Evolutionary conservation across 768 basidiomycete genomes (phyloP).

Genomic region (Trichaptum fuscoviolaceum): DNA sequence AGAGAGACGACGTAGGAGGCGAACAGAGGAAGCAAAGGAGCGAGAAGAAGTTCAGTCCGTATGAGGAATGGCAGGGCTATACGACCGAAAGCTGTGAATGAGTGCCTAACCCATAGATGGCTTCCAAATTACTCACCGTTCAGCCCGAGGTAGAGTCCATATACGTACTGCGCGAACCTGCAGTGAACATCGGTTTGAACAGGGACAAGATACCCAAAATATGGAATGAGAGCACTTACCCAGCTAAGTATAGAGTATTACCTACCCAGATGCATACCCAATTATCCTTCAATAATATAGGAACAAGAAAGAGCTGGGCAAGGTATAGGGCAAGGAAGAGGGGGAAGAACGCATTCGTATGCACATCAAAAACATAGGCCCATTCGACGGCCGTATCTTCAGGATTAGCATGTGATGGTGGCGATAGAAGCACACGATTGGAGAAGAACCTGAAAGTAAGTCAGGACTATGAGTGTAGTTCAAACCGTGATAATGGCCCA

Average conservation of each 20-base stretch:
- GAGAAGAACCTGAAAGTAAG: slow-evolving; percentile 50
- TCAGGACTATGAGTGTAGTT: slow-evolving; percentile 13
- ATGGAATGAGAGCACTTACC: slow-evolving; percentile 41
- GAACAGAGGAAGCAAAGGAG: slow-evolving; percentile 84
- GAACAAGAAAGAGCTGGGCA: slow-evolving; percentile 81
- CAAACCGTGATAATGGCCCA: slow-evolving; percentile 25
- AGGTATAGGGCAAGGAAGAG: slow-evolving; percentile 87
- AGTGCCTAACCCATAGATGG: slow-evolving; percentile 4
- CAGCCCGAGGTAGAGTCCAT: slow-evolving; percentile 84
- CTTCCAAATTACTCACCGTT: slow-evolving; percentile 47
- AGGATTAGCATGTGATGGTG: slow-evolving; percentile 65
- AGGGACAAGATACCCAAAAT: neutral
- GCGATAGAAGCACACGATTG: slow-evolving; percentile 64
- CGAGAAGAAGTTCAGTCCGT: slow-evolving; percentile 84
- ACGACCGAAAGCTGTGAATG: slow-evolving; percentile 6
- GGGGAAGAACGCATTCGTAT: slow-evolving; percentile 96
- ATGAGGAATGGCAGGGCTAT: slow-evolving; percentile 91
- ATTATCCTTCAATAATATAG: slow-evolving; percentile 74
- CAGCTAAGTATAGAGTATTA: slow-evolving; percentile 87
- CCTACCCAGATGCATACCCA: slow-evolving; percentile 96
- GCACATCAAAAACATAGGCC: slow-evolving; percentile 96
- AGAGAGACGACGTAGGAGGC: slow-evolving; percentile 81
- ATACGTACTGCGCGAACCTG: slow-evolving; percentile 86
- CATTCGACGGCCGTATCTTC: slow-evolving; percentile 78
- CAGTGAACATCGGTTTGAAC: slow-evolving; percentile 4